Percentiles rank a stretch among this genome's conserved stretches.
Conservation (phyloP, 805 yeast species). For the Cyberlindnera veronae region DNA sequence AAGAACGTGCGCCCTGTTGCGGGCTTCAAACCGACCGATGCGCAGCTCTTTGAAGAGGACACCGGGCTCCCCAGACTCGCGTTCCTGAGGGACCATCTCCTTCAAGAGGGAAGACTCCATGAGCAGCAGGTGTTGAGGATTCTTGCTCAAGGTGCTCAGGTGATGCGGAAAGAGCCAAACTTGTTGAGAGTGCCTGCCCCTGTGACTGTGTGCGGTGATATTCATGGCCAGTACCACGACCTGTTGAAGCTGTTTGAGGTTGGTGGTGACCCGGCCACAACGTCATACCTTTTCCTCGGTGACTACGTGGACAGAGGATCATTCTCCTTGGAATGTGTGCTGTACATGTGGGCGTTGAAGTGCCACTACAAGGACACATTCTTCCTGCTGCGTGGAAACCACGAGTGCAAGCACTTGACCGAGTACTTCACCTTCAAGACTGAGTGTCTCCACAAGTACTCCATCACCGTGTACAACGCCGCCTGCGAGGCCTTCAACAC, state of each 20-base stretch:
- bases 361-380: slow-evolving; percentile 69
- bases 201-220: slow-evolving; percentile 92
- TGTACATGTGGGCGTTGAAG: slow-evolving; percentile 77
- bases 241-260: slow-evolving; percentile 87
- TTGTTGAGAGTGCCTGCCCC: slow-evolving; percentile 84
- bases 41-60: slow-evolving; percentile 51
- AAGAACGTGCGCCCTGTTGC: slow-evolving; percentile 64
- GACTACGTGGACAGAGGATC: slow-evolving; percentile 96
- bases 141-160: slow-evolving; percentile 57
- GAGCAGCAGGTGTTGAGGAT: slow-evolving; percentile 70
- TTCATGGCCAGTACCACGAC: slow-evolving; percentile 95
- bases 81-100: slow-evolving; percentile 70
- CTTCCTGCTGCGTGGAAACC: slow-evolving; percentile 89
- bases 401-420: slow-evolving; percentile 90
- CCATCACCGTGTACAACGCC: slow-evolving; percentile 59
- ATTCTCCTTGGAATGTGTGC: slow-evolving; percentile 77
- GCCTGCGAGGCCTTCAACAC: slow-evolving; percentile 79
- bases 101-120: slow-evolving; percentile 74
- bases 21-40: slow-evolving; percentile 58
- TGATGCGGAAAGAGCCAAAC: slow-evolving; percentile 72
- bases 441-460: slow-evolving; percentile 87
- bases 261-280: slow-evolving; percentile 80
- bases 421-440: slow-evolving; percentile 89
- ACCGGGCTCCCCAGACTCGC: slow-evolving; percentile 70
- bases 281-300: slow-evolving; percentile 81